Evolutionary conservation across 2,329 filamentous ascomycete species (phyloP), one percentile per base, ranked within the genome.

Genomic region (Berkeleyomyces rouxiae): DNA sequence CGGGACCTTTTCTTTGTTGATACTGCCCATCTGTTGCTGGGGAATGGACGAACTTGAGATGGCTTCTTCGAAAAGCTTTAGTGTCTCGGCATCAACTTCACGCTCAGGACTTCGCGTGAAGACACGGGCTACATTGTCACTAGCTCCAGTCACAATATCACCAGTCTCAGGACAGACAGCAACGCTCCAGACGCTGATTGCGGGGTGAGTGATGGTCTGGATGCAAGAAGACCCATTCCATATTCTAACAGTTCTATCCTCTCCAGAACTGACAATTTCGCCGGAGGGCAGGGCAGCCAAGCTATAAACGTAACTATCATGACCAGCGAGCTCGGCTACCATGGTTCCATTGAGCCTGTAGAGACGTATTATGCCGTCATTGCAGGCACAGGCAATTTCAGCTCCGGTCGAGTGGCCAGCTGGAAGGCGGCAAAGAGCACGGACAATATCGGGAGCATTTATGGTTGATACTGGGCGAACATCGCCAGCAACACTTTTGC

Each of bases 131-230:
- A 92, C 76, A 63, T 88, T 85, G 70, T 99, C 93, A 71, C 92
- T 99, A 37, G 92, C 86, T 40, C 92, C 93, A 2, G 88, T 88
- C n/a, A 90, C 89, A 65, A 99, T 92, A 69, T 99, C 95, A 31
- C 93, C 92, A 58, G 82, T 95, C 66, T 89, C 83, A 0, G 79
- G 70, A 70, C 88, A 93, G 9, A 82, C 87, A n/a, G 90, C 88
- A 16, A 99, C 90, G 11, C 83, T 80, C 93, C 93, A 99, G 4
- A 99, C 91, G 0, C 92, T 97, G 62, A 97, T 95, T 7, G 93
- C 93, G 9, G 93, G 93, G 69, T 96, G 90, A 0, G 92, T 96
- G 67, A 99, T 97, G 46, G 92, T 96, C 73, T 99, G 93, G 55
- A 96, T 75, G 71, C 92, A 97, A 63, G 90, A 80, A 11, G 77